Base-by-base conservation (phyloP, 495 filamentous ascomycete species). In the Delitschia confertaspora region DNA sequence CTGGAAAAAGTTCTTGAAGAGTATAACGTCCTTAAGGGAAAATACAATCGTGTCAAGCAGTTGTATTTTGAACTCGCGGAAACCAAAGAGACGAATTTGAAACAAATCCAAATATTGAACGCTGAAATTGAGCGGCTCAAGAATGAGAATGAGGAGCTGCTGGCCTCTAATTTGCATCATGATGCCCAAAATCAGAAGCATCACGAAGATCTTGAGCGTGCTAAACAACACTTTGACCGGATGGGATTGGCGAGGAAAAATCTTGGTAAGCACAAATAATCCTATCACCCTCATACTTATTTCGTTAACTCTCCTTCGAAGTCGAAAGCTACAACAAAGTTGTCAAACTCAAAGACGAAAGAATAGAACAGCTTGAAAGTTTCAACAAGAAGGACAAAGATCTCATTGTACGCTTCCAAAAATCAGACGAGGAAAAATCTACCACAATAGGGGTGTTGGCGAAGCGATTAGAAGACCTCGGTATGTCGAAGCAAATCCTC, bases 211-310 rank as follows among this genome's bases (percentile, higher is more conserved):
- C 4, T 14, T 26, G 37, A 40, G 37, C 8, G 5, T 26, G 22
- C 26, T 29, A 9, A 8, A 29, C 19, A 38, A 38, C 16, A 38
- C 9, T 7, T 38, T 4, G 18, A 22, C 10, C 9, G 7, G 7
- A 38, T 23, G 16, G 35, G 24, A 38, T 38, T 34, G 14, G 7
- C n/a, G n/a, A n/a, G n/a, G n/a, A n/a, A n/a, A n/a, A n/a, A n/a
- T n/a, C n/a, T n/a, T n/a, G n/a, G n/a, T n/a, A n/a, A n/a, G n/a
- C n/a, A n/a, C n/a, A n/a, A n/a, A n/a, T n/a, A n/a, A n/a, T n/a
- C n/a, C n/a, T n/a, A n/a, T n/a, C n/a, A n/a, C n/a, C n/a, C n/a
- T n/a, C n/a, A n/a, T n/a, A n/a, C n/a, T n/a, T n/a, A n/a, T n/a
- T n/a, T n/a, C n/a, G n/a, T n/a, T n/a, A n/a, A n/a, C n/a, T n/a